Base-by-base conservation (phyloP, 345 rosid species). In the Syzygium jambos region DNA sequence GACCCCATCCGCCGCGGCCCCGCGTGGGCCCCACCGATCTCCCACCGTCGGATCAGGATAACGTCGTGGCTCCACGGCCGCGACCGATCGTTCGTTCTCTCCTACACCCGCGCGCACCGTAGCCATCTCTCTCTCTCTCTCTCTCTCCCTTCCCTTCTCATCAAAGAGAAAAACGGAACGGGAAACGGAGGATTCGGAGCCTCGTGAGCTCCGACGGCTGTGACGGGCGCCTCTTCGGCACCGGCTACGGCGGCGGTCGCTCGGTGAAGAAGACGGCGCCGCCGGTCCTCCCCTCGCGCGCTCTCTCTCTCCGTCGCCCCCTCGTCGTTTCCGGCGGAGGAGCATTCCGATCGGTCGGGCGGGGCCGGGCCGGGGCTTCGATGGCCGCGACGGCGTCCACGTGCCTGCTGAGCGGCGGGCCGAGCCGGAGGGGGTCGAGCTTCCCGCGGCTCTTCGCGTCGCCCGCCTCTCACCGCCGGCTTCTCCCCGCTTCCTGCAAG, bases 401-500 rank as follows among this genome's bases (percentile, higher is more conserved):
- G 43, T 93, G 92, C 89, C 90, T 93, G 85, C 78, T 93, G 27
- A 90, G 90, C 85, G 91, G 92, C 34, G 90, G 91, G 86, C 87
- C 93, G 61, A 91, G 85, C 41, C 52, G 86, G 38, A 10, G 90
- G 85, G 88, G 87, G 61, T 52, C 85, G 14, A 90, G 80, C 80
- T 73, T 56, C 84, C 85, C 87, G 14, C 88, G 92, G 29, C 90
- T 91, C 90, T 87, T 92, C 82, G 87, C 89, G 27, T 89, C 95
- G 87, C 90, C 93, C 13, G 91, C 86, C 30, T 90, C 92, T 17
- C 92, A 89, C 46, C 80, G 30, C 22, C 88, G 90, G 5, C 92
- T 91, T 51, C 93, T 91, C 51, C 95, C 95, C n/a, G 92, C 93
- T 92, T 93, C 95, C 52, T 97, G 96, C 89, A 95, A 92, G 89